phyloP scores from a whole-genome alignment of 768 basidiomycete species.

The Dioszegia crocea region DNA sequence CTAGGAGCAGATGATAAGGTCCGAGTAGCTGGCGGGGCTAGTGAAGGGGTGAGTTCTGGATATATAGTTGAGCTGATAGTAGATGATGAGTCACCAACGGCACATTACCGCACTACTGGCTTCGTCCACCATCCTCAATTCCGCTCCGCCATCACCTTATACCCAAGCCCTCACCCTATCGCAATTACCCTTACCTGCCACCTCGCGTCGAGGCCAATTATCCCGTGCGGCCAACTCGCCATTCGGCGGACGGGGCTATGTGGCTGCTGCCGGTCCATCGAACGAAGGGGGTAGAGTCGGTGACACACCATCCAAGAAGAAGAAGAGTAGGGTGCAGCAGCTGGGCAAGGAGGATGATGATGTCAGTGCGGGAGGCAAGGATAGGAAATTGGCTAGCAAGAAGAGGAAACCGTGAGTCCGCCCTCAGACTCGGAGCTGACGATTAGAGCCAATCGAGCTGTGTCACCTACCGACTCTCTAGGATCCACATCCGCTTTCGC shows the following conservation, averaged over 20 bases:
- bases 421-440: not conserved
- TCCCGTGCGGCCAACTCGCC: constrained; percentile 39
- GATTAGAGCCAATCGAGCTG: constrained; percentile 29
- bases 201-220: constrained; percentile 23
- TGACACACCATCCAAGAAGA: constrained; percentile 46
- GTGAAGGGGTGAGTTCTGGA: constrained; percentile 68
- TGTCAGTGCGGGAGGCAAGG: constrained; percentile 25
- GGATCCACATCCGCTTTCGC: constrained; percentile 37
- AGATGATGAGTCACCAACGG: constrained; percentile 50
- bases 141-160: constrained; percentile 35
- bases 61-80: constrained; percentile 2
- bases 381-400: constrained; percentile 28
- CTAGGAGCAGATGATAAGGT: constrained; percentile 98
- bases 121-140: constrained; percentile 46
- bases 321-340: constrained; percentile 34
- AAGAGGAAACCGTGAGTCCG: constrained; percentile 39
- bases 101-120: constrained; percentile 45
- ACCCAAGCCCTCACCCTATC: constrained; percentile 36
- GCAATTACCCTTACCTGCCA: constrained; percentile 12
- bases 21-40: constrained; percentile 83
- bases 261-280: constrained; percentile 8
- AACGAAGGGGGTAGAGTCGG: constrained; percentile 16
- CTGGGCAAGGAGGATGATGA: constrained; percentile 42
- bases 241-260: constrained; percentile 25
- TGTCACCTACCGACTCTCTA: constrained; percentile 40